A percentile compares a stretch with the other conserved stretches of the same genome.
phyloP scores from a whole-genome alignment of 768 basidiomycete species.

The Terana coerulea region DNA sequence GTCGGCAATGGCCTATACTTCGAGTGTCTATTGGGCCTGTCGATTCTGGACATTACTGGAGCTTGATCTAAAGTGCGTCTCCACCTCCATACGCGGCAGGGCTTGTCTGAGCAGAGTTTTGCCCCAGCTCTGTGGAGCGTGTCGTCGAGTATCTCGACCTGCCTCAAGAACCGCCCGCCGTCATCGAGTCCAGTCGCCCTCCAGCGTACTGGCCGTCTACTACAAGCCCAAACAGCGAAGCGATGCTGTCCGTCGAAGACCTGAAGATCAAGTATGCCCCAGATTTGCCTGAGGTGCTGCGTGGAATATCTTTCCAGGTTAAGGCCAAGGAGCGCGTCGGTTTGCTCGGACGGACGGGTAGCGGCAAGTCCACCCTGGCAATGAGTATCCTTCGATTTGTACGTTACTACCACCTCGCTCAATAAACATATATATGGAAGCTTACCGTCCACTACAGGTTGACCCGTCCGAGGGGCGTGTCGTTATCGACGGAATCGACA shows the following conservation, averaged over 20 bases:
- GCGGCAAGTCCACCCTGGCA: slow-evolving; percentile 80
- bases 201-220: slow-evolving; percentile 94
- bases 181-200: slow-evolving; percentile 69
- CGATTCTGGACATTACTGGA: slow-evolving; percentile 56
- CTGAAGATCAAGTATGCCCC: slow-evolving; percentile 80
- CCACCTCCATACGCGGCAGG: not conserved
- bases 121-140: slow-evolving; percentile 77
- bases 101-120: not conserved
- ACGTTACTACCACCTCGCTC: slow-evolving; percentile 22
- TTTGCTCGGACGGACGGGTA: slow-evolving; percentile 77
- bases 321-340: slow-evolving; percentile 73
- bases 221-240: slow-evolving; percentile 43
- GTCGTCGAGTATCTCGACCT: slow-evolving; percentile 88
- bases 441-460: slow-evolving; percentile 42
- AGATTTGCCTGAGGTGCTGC: slow-evolving; percentile 78
- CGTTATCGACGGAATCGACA: slow-evolving; percentile 84
- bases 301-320: slow-evolving; percentile 69
- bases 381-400: slow-evolving; percentile 85
- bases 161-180: slow-evolving; percentile 59
- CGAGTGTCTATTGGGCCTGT: slow-evolving; percentile 47
- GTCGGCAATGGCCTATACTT: slow-evolving; percentile 62
- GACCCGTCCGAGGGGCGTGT: slow-evolving; percentile 77
- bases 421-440: not conserved
- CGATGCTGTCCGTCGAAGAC: slow-evolving; percentile 67
- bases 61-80: slow-evolving; percentile 67